phyloP scores from a whole-genome alignment of 2,329 filamentous ascomycete species.

The Grosmannia clavigera region DNA sequence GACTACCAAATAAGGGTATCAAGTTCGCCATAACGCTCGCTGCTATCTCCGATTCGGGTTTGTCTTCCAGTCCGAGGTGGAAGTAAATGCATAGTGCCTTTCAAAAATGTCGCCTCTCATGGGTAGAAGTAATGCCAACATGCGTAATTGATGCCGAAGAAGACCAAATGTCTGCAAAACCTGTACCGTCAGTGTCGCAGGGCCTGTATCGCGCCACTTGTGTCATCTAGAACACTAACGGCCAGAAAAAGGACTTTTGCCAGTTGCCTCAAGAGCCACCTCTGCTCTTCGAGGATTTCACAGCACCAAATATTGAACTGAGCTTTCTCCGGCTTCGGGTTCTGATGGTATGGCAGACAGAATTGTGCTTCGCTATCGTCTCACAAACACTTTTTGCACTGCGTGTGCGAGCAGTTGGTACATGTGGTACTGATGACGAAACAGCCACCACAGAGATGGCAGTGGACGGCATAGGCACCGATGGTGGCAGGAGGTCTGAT shows the following conservation, averaged over 20 bases:
- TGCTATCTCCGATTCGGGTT: not conserved
- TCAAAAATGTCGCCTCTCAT: not conserved
- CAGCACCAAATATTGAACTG: not conserved
- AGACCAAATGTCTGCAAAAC: too few relatives aligned
- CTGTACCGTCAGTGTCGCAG: too few relatives aligned
- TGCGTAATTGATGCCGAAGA: too few relatives aligned
- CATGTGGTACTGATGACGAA: constrained; percentile 45
- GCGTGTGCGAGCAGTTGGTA: constrained; percentile 35
- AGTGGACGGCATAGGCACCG: constrained; percentile 33
- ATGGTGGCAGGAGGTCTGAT: constrained; percentile 1
- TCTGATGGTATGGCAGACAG: not conserved
- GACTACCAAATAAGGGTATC: not conserved
- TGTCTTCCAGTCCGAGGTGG: not conserved
- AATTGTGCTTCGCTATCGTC: not conserved
- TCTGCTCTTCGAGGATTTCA: not conserved
- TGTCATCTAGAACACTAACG: not conserved
- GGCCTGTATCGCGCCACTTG: too few relatives aligned
- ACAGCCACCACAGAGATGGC: constrained; percentile 42
- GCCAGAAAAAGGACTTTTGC: not conserved
- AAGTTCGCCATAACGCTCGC: not conserved
- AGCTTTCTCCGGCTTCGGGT: too few relatives aligned
- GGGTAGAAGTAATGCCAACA: not conserved
- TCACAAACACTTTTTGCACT: constrained; percentile 34
- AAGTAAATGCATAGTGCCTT: not conserved
- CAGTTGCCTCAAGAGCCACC: not conserved